Base-by-base conservation (phyloP, 352 stramenopile species). In the Phytophthora tentaculata region DNA sequence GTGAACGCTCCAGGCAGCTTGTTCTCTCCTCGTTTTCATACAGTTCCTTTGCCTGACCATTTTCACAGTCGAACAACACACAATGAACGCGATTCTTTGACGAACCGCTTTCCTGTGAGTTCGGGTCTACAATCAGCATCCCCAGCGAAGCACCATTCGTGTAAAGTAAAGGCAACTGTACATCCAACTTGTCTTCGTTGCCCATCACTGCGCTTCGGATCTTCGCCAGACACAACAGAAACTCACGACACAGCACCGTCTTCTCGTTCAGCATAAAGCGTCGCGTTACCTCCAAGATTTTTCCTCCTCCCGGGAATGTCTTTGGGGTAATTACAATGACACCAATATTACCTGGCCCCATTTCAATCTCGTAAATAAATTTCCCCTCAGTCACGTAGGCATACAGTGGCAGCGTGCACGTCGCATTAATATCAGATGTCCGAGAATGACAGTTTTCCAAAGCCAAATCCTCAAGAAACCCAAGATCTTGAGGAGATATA, bases 21-120 rank as follows among this genome's bases (percentile, higher is more conserved):
- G n/a, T 50, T 24, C 14, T 10, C 23, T 45, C 49, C 1, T 32
- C 60, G 35, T 23, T 63, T 22, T 67, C 45, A 9, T 43, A 37
- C n/a, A 22, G 0, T 19, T 51, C 13, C 44, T 74, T 74, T 24
- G 1, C 20, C 5, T 56, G 29, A 14, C 79, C 80, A 10, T 47
- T 77, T 57, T 89, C 80, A 53, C 80, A 82, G 50, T 88, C 76
- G 43, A 90, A 81, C 32, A 88, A 41, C 13, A 85, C 49, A 39
- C 79, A 79, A 47, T 90, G 79, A 55, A 60, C 54, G 14, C 50
- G 41, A 26, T 71, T 49, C 23, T 64, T 67, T 9, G 49, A 47
- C 19, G 60, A 60, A 8, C 4, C 3, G 20, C 13, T n/a, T 26
- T 69, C 61, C 26, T 39, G 37, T 16, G 57, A 9, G 14, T 20